Conservation (phyloP, 208 protist genomes). For the Trypanosoma melophagium region DNA sequence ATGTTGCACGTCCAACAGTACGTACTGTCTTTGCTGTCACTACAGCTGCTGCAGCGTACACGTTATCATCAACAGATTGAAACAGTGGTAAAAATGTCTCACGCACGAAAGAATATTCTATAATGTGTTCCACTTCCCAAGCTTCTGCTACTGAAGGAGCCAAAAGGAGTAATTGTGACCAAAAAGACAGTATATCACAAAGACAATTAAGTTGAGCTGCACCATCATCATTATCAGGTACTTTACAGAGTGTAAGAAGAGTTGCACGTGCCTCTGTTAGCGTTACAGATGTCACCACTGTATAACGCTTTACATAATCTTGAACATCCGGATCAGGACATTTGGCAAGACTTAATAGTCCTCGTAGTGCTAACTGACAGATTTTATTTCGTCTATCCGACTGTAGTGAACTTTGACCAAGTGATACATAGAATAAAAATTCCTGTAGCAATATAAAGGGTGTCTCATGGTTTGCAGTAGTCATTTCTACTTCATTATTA, state of each 20-base stretch:
- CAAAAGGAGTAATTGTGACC: conserved; percentile 43
- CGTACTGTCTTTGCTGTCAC: conserved; percentile 39
- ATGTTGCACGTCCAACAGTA: conserved; percentile 20
- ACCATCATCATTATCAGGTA: conserved; percentile 72
- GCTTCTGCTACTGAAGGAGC: conserved; percentile 42
- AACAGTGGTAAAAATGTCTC: conserved; percentile 65
- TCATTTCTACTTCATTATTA: background rate
- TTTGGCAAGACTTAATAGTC: conserved; percentile 64
- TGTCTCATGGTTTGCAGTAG: background rate
- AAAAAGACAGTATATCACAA: conserved; percentile 60
- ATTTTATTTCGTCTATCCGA: conserved; percentile 51
- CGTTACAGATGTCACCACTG: conserved; percentile 28
- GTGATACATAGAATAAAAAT: conserved; percentile 51
- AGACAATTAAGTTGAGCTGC: conserved; percentile 56
- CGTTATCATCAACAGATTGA: conserved; percentile 41
- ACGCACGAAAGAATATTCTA: conserved; percentile 49
- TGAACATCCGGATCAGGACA: conserved; percentile 67
- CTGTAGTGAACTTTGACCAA: conserved; percentile 42
- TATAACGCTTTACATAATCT: conserved; percentile 46
- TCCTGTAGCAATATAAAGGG: conserved; percentile 38
- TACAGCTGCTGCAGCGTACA: conserved; percentile 57
- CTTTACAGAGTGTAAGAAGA: conserved; percentile 77
- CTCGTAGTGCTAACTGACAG: conserved; percentile 58
- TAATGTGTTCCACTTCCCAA: conserved; percentile 32
- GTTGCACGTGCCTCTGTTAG: conserved; percentile 47